phyloP scores from a whole-genome alignment of 768 basidiomycete genomes.

The Phaffia tasmanica region DNA sequence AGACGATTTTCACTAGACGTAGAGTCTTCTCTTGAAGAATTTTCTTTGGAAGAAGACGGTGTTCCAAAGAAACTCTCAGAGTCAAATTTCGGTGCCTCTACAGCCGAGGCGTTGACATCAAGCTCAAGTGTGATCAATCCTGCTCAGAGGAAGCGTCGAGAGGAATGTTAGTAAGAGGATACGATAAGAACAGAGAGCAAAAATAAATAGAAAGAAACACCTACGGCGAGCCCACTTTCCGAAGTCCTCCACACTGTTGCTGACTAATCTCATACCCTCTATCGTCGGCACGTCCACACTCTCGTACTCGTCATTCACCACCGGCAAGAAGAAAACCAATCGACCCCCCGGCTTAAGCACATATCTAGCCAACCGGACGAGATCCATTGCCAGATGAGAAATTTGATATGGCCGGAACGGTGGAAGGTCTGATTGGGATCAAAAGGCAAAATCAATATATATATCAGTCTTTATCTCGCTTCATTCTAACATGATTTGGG shows the following conservation, averaged over 20 bases:
- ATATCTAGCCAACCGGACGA: slow-evolving; percentile 69
- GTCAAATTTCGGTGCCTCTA: slow-evolving; percentile 50
- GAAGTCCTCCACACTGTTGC: slow-evolving; percentile 84
- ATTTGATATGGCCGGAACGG: slow-evolving; percentile 89
- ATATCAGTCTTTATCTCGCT: background rate
- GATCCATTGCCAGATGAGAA: slow-evolving; percentile 65
- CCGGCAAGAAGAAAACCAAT: slow-evolving; percentile 78
- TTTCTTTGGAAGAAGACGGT: background rate
- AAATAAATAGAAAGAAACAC: slow-evolving; percentile 35
- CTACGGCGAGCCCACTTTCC: slow-evolving; percentile 90
- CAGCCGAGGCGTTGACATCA: slow-evolving; percentile 37
- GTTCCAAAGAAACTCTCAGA: slow-evolving; percentile 13
- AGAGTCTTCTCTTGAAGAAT: slow-evolving; percentile 28
- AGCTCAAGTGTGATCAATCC: slow-evolving; percentile 26
- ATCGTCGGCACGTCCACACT: slow-evolving; percentile 70
- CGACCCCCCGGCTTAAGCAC: slow-evolving; percentile 74
- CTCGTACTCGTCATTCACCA: slow-evolving; percentile 75
- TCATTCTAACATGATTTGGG: background rate
- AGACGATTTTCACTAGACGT: slow-evolving; percentile 38
- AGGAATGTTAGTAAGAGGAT: background rate
- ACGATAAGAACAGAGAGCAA: slow-evolving; percentile 5
- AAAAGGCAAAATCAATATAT: background rate
- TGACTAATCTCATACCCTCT: slow-evolving; percentile 76
- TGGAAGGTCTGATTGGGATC: slow-evolving; percentile 53
- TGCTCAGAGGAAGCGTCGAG: slow-evolving; percentile 42